Evolutionary conservation across 2,329 filamentous ascomycete species (phyloP).

Genomic region (Plenodomus lindquistii): DNA sequence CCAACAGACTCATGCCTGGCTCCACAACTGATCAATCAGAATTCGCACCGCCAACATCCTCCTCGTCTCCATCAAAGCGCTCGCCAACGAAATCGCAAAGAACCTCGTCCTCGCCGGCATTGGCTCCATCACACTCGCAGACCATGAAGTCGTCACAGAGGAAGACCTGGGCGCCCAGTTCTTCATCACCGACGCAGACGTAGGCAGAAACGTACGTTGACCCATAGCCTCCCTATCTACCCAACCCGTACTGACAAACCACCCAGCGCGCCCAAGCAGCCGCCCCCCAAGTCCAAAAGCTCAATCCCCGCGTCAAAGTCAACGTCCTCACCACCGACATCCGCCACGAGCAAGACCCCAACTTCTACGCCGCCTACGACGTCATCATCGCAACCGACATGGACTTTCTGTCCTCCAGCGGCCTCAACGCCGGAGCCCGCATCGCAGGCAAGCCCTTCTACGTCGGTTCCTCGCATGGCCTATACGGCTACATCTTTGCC

Average conservation of each 20-base stretch:
- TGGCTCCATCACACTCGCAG: slow-evolving; percentile 84
- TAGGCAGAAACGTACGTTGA: slow-evolving; percentile 71
- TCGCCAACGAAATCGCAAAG: slow-evolving; percentile 95
- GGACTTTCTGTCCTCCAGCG: slow-evolving; percentile 71
- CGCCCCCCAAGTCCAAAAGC: slow-evolving; percentile 73
- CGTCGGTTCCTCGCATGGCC: slow-evolving; percentile 80
- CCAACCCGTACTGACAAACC: slow-evolving; percentile 2
- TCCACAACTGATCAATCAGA: slow-evolving; percentile 48
- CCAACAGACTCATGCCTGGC: no score
- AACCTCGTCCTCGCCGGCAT: slow-evolving; percentile 95
- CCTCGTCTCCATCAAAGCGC: slow-evolving; percentile 81
- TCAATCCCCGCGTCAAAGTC: slow-evolving; percentile 87
- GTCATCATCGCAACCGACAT: slow-evolving; percentile 90
- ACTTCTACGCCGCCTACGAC: slow-evolving; percentile 80
- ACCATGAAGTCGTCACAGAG: slow-evolving; percentile 74
- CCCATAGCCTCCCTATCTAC: background rate
- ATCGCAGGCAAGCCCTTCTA: slow-evolving; percentile 82
- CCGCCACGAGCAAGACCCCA: slow-evolving; percentile 60
- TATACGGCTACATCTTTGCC: slow-evolving; percentile 94
- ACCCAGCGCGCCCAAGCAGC: slow-evolving; percentile 76
- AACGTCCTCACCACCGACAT: slow-evolving; percentile 71
- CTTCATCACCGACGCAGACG: slow-evolving; percentile 71
- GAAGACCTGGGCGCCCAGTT: slow-evolving; percentile 72
- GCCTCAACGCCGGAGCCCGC: slow-evolving; percentile 85
- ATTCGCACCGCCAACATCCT: slow-evolving; percentile 89